Base-by-base conservation (phyloP, 2,329 filamentous ascomycete species). In the Metarhizium rileyi region DNA sequence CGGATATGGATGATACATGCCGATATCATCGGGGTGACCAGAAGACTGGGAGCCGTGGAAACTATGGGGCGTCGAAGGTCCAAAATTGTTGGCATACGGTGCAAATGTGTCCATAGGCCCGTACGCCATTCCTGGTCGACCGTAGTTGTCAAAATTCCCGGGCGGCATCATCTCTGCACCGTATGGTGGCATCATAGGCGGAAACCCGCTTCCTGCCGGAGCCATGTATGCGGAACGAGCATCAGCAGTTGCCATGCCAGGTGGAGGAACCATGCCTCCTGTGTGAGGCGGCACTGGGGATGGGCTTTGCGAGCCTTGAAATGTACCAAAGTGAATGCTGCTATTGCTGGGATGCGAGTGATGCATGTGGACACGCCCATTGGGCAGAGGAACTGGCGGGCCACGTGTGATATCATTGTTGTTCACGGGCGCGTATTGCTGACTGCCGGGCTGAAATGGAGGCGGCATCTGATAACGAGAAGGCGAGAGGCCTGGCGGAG, bases 41-140 rank as follows among this genome's bases (percentile, higher is more conserved):
- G 79, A 80, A 33, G 77, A 72, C 52, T 81, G 80, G 2, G 80
- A 83, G 33, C 74, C 79, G 49, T 81, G 80, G 57, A 80, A 80
- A 62, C 78, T 83, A 53, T 78, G 78, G 4, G 78, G 75, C 2
- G 78, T 80, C 1, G 75, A 72, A 2, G 78, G 75, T 3, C 73
- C 75, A 58, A 77, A 76, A 55, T 65, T 68, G 54, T 63, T 65
- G 23, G 59, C 61, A 51, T 65, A 60, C 5, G 59, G 56, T 41
- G 55, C 58, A 49, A 66, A 66, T 8, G 67, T 56, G 28, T 71
- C 67, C 48, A 63, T 55, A 7, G 62, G 65, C 8, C 59, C 61
- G 48, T 63, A 69, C 16, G 57, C 59, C 52, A 69, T 61, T 4
- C 65, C 51, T 8, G 66, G 67, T 44, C 67, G 61, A 7, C 65